Conservation (phyloP, 106 monocot genomes). For the Platanthera zijinensis region DNA sequence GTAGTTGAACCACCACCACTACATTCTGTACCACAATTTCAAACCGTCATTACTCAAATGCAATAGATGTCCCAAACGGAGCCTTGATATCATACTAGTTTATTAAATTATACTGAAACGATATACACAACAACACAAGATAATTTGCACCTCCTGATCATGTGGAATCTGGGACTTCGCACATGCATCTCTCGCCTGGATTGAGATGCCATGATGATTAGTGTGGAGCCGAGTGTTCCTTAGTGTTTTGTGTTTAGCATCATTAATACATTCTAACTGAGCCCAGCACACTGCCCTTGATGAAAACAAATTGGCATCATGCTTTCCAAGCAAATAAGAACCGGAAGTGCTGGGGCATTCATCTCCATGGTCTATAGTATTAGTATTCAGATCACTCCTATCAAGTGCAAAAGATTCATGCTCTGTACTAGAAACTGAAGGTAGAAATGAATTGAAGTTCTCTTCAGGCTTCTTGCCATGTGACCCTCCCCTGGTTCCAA, state of each 20-base stretch:
- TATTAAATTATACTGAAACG: not conserved
- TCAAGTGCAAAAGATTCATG: not conserved
- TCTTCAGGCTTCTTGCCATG: slow-evolving; percentile 11
- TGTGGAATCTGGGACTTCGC: slow-evolving; percentile 10
- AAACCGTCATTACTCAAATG: too few species aligned
- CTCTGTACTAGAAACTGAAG: not conserved
- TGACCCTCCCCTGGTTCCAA: slow-evolving; percentile 1
- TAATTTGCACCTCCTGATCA: slow-evolving; percentile 24
- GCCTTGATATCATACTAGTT: not conserved
- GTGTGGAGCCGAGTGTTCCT: not conserved
- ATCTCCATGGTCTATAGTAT: not conserved
- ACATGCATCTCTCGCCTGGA: not conserved
- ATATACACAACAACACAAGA: not conserved
- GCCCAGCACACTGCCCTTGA: not conserved
- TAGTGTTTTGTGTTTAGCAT: not conserved
- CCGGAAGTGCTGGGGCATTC: slow-evolving; percentile 6
- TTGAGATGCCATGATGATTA: slow-evolving; percentile 1
- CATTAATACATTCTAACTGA: slow-evolving; percentile 7
- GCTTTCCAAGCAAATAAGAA: slow-evolving; percentile 4
- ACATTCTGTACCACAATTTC: too few species aligned
- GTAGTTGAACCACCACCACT: too few species aligned
- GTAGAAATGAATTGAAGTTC: not conserved
- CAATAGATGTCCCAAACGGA: too few species aligned
- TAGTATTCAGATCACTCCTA: not conserved
- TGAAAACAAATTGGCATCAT: slow-evolving; percentile 6